Base-by-base conservation (phyloP, 2,329 filamentous ascomycete genomes). In the Stromatinia cepivora region DNA sequence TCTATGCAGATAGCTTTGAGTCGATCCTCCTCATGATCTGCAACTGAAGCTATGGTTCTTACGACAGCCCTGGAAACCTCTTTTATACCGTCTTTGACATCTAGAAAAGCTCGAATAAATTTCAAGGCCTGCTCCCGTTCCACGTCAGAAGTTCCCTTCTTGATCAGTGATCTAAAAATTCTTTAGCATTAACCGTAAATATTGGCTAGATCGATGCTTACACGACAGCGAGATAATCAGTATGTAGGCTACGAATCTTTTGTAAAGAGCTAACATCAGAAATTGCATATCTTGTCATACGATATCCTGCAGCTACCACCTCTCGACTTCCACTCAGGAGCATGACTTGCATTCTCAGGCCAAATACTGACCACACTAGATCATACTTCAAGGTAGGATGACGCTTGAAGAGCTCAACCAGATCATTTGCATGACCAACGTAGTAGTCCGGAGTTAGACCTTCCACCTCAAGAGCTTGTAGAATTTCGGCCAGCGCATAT, bases 61-160 rank as follows among this genome's bases (percentile, higher is more conserved):
- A 97, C 91, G 28, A 99, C 89, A 0, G 92, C 90, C 70, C 92
- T 87, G 1, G 95, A 96, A 48, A 99, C 86, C 78, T 99, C 94
- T 72, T 88, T 86, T 11, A 96, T 90, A 15, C 95, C 95, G 72
- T 93, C 92, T 78, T 97, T 97, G 73, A 98, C 93, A 78, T 99
- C 95, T 3, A 99, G 83, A 77, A 99, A 99, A 13, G 94, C 92
- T 70, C 95, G 88, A 36, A 98, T 90, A 78, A 99, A 97, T 79
- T 99, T 99, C 76, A 99, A 83, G 17, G 95, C 95, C 80, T 99
- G 95, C 79, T 99, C 95, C 67, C 96, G 88, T 81, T 99, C 95
- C 25, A 99, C 92, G 75, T 94, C 94, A n/a, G 94, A 92, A 79
- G 97, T 98, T 77, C 92, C 91, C 79, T 98, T 95, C 78, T 98